A percentile compares a stretch with the other conserved stretches of the same genome.
Evolutionary conservation across 306 rosid species (phyloP).

Genomic region (Corylus heterophylla): DNA sequence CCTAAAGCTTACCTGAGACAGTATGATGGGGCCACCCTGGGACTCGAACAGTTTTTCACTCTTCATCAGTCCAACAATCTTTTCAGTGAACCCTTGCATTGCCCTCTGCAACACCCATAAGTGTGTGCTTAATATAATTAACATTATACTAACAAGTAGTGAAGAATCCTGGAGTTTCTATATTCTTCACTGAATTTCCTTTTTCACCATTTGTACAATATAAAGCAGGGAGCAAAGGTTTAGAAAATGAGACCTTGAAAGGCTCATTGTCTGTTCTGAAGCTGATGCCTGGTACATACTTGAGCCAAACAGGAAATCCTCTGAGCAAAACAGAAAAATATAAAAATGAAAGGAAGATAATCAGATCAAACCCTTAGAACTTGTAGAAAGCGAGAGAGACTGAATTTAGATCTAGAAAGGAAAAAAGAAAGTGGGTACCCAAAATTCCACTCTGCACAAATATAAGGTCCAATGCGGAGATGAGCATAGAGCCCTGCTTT

Average conservation of each 20-base stretch:
- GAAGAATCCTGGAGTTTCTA: slow-evolving; percentile 5
- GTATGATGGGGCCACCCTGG: slow-evolving; percentile 98
- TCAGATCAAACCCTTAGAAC: slow-evolving; percentile 13
- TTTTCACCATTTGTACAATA: background rate
- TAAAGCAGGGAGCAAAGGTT: slow-evolving; percentile 4
- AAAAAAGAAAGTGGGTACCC: slow-evolving; percentile 56
- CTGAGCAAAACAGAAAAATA: slow-evolving; percentile 43
- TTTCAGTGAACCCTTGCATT: slow-evolving; percentile 95
- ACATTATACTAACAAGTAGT: background rate
- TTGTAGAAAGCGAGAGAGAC: background rate
- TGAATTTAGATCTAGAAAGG: background rate
- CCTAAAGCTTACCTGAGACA: slow-evolving; percentile 73
- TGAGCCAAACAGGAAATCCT: slow-evolving; percentile 99
- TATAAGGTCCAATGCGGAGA: slow-evolving; percentile 98
- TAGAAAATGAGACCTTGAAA: slow-evolving; percentile 67
- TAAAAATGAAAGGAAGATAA: background rate
- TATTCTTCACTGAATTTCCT: background rate
- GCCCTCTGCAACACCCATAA: slow-evolving; percentile 65
- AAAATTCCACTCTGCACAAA: slow-evolving; percentile 99
- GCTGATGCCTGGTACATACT: slow-evolving; percentile 96
- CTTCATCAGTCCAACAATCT: slow-evolving; percentile 97
- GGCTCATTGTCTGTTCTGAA: slow-evolving; percentile 99
- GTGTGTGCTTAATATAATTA: slow-evolving; percentile 18
- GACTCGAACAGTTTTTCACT: slow-evolving; percentile 80
- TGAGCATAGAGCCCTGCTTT: slow-evolving; percentile 91